Evolutionary conservation across 2,329 filamentous ascomycete species (phyloP).

Genomic region (Cercospora brassicicola): DNA sequence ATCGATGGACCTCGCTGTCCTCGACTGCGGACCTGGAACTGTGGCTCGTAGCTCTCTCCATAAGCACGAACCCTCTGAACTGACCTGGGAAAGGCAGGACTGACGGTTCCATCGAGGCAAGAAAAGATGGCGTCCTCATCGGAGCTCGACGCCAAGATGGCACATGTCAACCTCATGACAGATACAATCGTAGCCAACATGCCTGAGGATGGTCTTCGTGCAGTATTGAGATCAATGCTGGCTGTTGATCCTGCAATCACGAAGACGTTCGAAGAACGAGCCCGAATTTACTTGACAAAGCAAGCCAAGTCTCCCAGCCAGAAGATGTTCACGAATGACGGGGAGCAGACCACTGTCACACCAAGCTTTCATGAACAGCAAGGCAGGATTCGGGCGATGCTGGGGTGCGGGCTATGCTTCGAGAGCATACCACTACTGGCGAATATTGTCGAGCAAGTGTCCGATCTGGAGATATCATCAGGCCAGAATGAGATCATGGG

Average conservation of each 20-base stretch:
- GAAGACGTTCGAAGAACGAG: slow-evolving; percentile 16
- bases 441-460: slow-evolving; percentile 2
- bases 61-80: no score
- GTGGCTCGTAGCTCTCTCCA: background rate
- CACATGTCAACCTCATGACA: slow-evolving; percentile 27
- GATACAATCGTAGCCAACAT: slow-evolving; percentile 24
- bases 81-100: background rate
- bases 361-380: slow-evolving; percentile 7
- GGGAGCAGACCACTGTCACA: background rate
- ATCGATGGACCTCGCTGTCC: background rate
- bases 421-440: slow-evolving; percentile 21
- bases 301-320: background rate
- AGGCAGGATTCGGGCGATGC: slow-evolving; percentile 19
- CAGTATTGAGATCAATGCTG: slow-evolving; percentile 23
- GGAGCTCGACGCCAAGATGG: slow-evolving; percentile 18
- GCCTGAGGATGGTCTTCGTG: slow-evolving; percentile 19
- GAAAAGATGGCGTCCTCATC: background rate
- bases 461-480: background rate
- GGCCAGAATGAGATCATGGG: background rate
- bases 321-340: background rate
- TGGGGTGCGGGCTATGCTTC: slow-evolving; percentile 24
- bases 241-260: slow-evolving; percentile 23
- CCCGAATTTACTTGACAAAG: slow-evolving; percentile 17
- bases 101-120: background rate
- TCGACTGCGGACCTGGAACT: background rate